phyloP scores from a whole-genome alignment of 495 filamentous ascomycete genomes.

The Podospora australis region DNA sequence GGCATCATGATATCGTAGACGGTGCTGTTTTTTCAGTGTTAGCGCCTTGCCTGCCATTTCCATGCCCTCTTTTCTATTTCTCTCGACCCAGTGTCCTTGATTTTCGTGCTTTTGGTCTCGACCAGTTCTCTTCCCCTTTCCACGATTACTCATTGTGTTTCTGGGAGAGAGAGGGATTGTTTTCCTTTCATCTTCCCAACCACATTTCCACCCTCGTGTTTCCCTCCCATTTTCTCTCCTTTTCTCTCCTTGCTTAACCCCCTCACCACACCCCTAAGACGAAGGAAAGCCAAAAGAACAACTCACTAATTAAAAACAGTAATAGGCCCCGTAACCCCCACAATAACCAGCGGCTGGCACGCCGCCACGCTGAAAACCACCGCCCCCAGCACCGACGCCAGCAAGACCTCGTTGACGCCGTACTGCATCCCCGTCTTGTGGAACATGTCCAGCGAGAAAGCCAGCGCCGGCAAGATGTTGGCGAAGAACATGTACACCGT shows the following conservation, averaged over 20 bases:
- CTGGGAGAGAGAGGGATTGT: not conserved
- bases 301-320: constrained; percentile 74
- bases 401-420: constrained; percentile 78
- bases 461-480: constrained; percentile 75
- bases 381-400: constrained; percentile 70
- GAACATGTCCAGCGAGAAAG: constrained; percentile 82
- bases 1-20: constrained; percentile 75
- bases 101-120: not conserved
- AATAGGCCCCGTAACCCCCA: constrained; percentile 85
- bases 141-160: not conserved
- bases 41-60: too few relatives aligned
- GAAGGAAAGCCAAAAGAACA: not conserved
- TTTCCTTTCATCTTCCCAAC: too few relatives aligned
- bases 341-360: constrained; percentile 78
- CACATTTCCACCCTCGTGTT: not conserved
- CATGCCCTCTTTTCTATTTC: not conserved
- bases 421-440: constrained; percentile 72
- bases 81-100: not conserved
- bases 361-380: constrained; percentile 70
- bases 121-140: not conserved
- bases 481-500: constrained; percentile 90
- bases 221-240: not conserved
- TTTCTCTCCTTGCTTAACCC: not conserved
- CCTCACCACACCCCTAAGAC: not conserved
- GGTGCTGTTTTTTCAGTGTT: constrained; percentile 40